Percentiles rank a stretch among this genome's conserved stretches.
These are phyloP conservation scores for Fusarium sp. DNA, from an alignment of 2,329 filamentous ascomycete species.

Conservation along the genomic window DNA sequence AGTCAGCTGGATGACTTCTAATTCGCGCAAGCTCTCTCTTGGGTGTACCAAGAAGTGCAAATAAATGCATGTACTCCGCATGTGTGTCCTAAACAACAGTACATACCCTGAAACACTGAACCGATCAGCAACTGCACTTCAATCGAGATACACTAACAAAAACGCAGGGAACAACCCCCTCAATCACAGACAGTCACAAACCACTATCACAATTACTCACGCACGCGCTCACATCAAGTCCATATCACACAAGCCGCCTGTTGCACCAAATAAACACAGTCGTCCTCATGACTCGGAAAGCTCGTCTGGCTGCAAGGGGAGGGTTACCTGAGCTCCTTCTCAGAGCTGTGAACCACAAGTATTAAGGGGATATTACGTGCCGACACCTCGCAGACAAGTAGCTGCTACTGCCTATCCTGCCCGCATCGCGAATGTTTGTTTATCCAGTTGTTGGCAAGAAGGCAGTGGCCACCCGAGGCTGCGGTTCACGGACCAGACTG, in stretches of 20 bases:
- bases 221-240: neutral
- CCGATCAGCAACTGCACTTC: conserved; percentile 1
- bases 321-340: conserved; percentile 5
- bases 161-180: neutral
- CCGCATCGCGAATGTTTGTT: neutral
- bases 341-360: conserved; percentile 7
- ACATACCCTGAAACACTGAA: conserved; percentile 10
- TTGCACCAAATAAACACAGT: conserved; percentile 17
- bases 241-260: conserved; percentile 6
- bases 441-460: neutral
- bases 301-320: conserved; percentile 4
- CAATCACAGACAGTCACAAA: conserved; percentile 12
- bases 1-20: conserved; percentile 11
- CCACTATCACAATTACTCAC: conserved; percentile 12
- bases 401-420: neutral
- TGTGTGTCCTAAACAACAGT: conserved; percentile 21
- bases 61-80: conserved; percentile 10
- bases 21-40: conserved; percentile 25
- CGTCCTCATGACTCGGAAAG: conserved; percentile 32
- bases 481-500: conserved; percentile 26
- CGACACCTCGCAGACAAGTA: neutral
- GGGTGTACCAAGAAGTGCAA: neutral
- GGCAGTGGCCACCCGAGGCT: conserved; percentile 25
- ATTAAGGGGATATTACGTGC: neutral
- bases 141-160: conserved; percentile 5